Percentiles rank a stretch among this genome's conserved stretches.
phyloP scores from a whole-genome alignment of 768 basidiomycete species.

The Pulveroboletus sp. region DNA sequence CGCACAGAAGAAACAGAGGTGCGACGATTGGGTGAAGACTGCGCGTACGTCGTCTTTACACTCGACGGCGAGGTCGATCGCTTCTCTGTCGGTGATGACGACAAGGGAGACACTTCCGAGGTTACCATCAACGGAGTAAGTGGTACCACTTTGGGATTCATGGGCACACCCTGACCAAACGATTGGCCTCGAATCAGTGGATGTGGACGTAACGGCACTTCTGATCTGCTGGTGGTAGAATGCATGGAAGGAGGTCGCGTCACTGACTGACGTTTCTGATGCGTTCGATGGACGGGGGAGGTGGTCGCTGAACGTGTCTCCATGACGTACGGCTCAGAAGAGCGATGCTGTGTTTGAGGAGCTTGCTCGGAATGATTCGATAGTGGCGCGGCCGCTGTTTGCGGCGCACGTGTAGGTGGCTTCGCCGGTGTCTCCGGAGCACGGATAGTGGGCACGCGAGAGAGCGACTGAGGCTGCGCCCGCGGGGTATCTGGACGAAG shows the following conservation, averaged over 20 bases:
- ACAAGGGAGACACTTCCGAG: slow-evolving; percentile 43
- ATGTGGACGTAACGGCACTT: slow-evolving; percentile 55
- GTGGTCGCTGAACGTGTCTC: slow-evolving; percentile 39
- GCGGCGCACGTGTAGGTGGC: slow-evolving; percentile 17
- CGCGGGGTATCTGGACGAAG: slow-evolving; percentile 30
- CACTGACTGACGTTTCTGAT: slow-evolving; percentile 40
- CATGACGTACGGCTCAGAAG: slow-evolving; percentile 19
- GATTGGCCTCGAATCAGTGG: slow-evolving; percentile 76
- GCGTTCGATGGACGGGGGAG: slow-evolving; percentile 36
- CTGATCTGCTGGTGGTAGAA: slow-evolving; percentile 42
- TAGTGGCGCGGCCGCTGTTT: slow-evolving; percentile 10
- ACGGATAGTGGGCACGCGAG: slow-evolving; percentile 33
- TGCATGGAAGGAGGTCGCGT: slow-evolving; percentile 64
- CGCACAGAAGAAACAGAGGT: slow-evolving; percentile 56
- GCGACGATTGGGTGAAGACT: slow-evolving; percentile 38
- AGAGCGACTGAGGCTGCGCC: slow-evolving; percentile 30
- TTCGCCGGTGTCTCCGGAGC: slow-evolving; percentile 24
- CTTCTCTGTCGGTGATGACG: slow-evolving; percentile 35
- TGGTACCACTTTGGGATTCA: slow-evolving; percentile 42
- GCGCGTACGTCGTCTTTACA: slow-evolving; percentile 33
- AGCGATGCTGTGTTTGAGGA: slow-evolving; percentile 15
- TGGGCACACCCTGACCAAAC: slow-evolving; percentile 41
- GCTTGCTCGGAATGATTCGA: slow-evolving; percentile 10
- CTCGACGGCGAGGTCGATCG: slow-evolving; percentile 37
- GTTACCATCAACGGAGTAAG: slow-evolving; percentile 61